A percentile compares a stretch with the other conserved stretches of the same genome.
phyloP scores from a whole-genome alignment of 805 yeast species.

The Limtongia smithiae region DNA sequence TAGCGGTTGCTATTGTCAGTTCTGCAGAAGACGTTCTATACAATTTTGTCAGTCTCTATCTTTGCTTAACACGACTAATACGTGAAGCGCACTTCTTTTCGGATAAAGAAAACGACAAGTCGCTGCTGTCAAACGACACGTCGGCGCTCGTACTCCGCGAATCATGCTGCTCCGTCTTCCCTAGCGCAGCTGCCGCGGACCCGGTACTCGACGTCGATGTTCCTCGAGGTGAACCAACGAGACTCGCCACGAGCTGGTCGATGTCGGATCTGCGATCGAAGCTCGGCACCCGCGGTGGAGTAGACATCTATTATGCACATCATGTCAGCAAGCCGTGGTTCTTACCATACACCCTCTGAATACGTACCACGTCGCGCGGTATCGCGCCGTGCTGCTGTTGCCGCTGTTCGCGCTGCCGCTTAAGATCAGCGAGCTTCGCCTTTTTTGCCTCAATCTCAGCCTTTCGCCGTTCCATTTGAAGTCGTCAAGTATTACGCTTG shows the following conservation, averaged over 20 bases:
- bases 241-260: conserved; percentile 34
- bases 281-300: conserved; percentile 5
- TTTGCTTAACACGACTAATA: too few relatives aligned
- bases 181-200: not conserved
- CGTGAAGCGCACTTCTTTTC: too few relatives aligned
- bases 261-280: conserved; percentile 21
- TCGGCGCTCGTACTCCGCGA: not conserved
- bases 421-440: conserved; percentile 50
- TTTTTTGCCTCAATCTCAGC: conserved; percentile 53
- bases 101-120: too few relatives aligned
- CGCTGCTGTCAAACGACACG: too few relatives aligned
- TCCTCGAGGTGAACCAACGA: conserved; percentile 25
- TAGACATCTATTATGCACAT: conserved; percentile 1
- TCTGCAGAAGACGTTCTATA: too few relatives aligned
- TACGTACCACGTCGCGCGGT: conserved; percentile 11
- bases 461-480: conserved; percentile 13
- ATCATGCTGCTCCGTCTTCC: not conserved
- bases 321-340: not conserved
- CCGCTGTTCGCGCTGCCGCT: conserved; percentile 45
- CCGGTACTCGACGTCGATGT: not conserved
- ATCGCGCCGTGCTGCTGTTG: conserved; percentile 3
- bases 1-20: not conserved
- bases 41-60: too few relatives aligned
- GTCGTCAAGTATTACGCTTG: too few relatives aligned
- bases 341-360: not conserved